phyloP scores from a whole-genome alignment of 2,329 filamentous ascomycete genomes.

The Metarhizium rileyi region DNA sequence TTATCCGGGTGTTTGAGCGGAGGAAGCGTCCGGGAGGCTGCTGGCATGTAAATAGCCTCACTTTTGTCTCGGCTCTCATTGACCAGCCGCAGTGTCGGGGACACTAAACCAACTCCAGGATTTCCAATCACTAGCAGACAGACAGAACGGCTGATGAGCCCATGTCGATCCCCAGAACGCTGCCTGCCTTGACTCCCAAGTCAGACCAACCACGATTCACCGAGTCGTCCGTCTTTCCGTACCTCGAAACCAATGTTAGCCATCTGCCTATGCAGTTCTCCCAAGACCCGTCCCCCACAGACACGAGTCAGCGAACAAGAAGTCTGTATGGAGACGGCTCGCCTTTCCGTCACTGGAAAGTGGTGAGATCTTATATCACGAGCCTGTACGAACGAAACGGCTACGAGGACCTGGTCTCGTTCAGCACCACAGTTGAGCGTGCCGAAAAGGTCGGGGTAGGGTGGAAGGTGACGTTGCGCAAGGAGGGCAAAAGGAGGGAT shows the following conservation, averaged over 20 bases:
- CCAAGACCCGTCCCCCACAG: constrained; percentile 41
- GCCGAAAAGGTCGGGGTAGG: constrained; percentile 38
- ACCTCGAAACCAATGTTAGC: constrained; percentile 57
- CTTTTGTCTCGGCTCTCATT: neutral
- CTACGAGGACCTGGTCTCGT: constrained; percentile 42
- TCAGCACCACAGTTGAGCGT: constrained; percentile 52
- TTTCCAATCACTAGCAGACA: constrained; percentile 34
- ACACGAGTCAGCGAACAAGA: constrained; percentile 19
- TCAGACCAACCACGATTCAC: constrained; percentile 37
- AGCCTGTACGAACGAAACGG: constrained; percentile 40
- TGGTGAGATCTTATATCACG: constrained; percentile 46
- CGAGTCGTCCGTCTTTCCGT: constrained; percentile 51
- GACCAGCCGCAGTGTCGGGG: constrained; percentile 30
- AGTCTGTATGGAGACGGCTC: constrained; percentile 42
- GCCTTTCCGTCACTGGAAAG: constrained; percentile 52
- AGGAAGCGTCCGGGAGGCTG: constrained; percentile 49
- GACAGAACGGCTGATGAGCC: constrained; percentile 41
- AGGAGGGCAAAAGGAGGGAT: constrained; percentile 30
- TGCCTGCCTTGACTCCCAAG: constrained; percentile 37
- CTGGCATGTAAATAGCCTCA: constrained; percentile 34
- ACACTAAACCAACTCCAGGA: constrained; percentile 29
- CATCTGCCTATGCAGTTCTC: constrained; percentile 50
- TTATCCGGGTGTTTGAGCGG: constrained; percentile 52
- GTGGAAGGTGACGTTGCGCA: constrained; percentile 42
- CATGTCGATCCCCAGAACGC: constrained; percentile 31